Evolutionary conservation across 768 basidiomycete genomes (phyloP), one percentile per base, ranked within the genome.

Genomic region (Pleurotus pulmonarius): DNA sequence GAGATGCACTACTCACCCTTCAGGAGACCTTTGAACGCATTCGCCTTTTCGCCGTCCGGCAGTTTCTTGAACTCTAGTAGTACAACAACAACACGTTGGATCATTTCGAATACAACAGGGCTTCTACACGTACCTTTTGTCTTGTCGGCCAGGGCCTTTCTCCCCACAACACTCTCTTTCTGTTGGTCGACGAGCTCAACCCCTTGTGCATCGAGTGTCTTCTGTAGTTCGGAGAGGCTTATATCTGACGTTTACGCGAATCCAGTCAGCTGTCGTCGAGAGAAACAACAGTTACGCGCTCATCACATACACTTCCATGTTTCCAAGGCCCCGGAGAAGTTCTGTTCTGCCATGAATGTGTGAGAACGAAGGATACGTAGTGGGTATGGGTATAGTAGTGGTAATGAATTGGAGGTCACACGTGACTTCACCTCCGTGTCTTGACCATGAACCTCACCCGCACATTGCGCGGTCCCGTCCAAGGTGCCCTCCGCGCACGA

Each of bases 161-260:
- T 82, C 8, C 94, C 94, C 2, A 99, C 79, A 45, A 98, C 80
- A 61, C 90, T 93, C 75, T 98, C 96, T 75, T 98, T 99, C 78
- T 98, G 95, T 73, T 95, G 95, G 78, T 98, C 94, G 18, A 99
- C 95, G 12, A 99, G 80, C 71, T 98, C 95, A 34, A 98, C 80
- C 3, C 94, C 95, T 59, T 98, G 96, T 5, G 81, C 77, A 72
- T 98, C 95, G 48, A 99, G 83, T 3, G 86, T 88, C 75, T 93
- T 95, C 73, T 98, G 96, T 24, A 98, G 78, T 60, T 97, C 93
- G 16, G 85, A 73, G 49, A 99, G 81, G 69, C 91, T 88, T 64
- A 99, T 90, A 60, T 86, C 94, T 97, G 62, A 39, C 29, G 8
- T 34, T 34, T 34, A 34, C 9, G 29, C 29, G 29, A 34, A 34